Percentiles rank a stretch among this genome's conserved stretches.
Conservation (phyloP, 371 early-diverging fungal species). For the Mycotypha africana region DNA sequence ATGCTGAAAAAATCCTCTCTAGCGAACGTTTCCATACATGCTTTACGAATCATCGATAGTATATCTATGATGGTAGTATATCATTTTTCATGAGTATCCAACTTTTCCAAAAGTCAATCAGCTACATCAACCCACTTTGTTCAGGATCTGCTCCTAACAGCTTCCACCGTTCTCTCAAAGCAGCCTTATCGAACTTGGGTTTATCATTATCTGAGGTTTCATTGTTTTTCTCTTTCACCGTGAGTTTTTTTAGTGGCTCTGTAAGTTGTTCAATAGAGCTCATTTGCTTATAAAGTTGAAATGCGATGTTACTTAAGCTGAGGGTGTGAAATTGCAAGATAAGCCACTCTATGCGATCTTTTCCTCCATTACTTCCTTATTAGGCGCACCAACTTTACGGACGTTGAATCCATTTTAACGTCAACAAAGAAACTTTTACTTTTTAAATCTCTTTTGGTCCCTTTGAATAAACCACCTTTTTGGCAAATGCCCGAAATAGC, state of each 20-base stretch:
- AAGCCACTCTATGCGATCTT: too few species aligned
- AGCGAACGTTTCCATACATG: conserved; percentile 57
- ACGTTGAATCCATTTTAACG: too few species aligned
- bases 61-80: conserved; percentile 38
- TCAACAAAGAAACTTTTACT: too few species aligned
- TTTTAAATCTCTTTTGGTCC: too few species aligned
- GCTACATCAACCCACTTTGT: conserved; percentile 47
- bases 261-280: neutral
- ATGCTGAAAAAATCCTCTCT: conserved; percentile 56
- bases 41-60: conserved; percentile 58
- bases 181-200: conserved; percentile 25
- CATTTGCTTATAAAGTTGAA: neutral
- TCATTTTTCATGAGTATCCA: neutral
- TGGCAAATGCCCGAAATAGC: conserved; percentile 34
- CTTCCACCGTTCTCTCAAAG: conserved; percentile 29
- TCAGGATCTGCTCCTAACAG: conserved; percentile 47
- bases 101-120: too few species aligned
- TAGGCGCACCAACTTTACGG: too few species aligned
- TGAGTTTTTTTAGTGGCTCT: conserved; percentile 5
- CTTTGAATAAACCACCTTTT: too few species aligned
- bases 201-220: neutral
- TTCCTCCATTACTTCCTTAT: too few species aligned
- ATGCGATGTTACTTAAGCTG: neutral
- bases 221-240: neutral
- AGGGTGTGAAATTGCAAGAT: too few species aligned